Conservation (phyloP, 495 filamentous ascomycete genomes). For the Parachaetomium inaequale region DNA sequence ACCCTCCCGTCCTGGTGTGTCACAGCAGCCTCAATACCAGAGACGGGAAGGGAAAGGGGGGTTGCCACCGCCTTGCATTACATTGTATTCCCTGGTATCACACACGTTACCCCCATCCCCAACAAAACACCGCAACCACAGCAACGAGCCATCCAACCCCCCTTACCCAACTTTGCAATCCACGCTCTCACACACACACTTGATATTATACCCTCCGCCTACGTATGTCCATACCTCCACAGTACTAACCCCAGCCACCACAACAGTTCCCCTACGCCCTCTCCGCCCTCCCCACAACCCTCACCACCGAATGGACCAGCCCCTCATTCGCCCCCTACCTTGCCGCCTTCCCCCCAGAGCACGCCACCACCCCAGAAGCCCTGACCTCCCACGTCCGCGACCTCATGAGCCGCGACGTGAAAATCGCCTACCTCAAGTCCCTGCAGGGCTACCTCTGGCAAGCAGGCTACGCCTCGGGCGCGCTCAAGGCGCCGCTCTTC, state of each 20-base stretch:
- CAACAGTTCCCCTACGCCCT: conserved; percentile 68
- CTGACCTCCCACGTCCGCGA: conserved; percentile 58
- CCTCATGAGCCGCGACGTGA: conserved; percentile 62
- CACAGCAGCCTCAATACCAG: conserved; percentile 2
- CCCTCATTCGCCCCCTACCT: conserved; percentile 55
- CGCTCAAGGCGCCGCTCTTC: conserved; percentile 63
- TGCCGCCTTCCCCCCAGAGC: conserved; percentile 59
- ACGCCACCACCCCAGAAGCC: conserved; percentile 46
- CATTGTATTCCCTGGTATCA: background rate
- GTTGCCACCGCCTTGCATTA: background rate
- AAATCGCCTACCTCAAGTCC: conserved; percentile 64
- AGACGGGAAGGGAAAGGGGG: background rate
- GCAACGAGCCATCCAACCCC: background rate
- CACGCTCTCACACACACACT: background rate
- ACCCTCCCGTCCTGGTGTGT: conserved; percentile 1
- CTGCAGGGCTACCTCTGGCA: conserved; percentile 72
- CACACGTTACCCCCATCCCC: background rate
- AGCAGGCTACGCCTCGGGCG: conserved; percentile 58
- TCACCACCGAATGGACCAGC: conserved; percentile 57
- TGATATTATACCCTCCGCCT: background rate
- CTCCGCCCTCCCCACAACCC: conserved; percentile 52
- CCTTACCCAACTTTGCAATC: background rate
- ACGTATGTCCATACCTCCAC: background rate
- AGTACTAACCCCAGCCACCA: background rate
- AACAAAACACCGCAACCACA: background rate